Evolutionary conservation across 306 rosid species (phyloP), one percentile per base, ranked within the genome.

Genomic region (Quercus bicolor): DNA sequence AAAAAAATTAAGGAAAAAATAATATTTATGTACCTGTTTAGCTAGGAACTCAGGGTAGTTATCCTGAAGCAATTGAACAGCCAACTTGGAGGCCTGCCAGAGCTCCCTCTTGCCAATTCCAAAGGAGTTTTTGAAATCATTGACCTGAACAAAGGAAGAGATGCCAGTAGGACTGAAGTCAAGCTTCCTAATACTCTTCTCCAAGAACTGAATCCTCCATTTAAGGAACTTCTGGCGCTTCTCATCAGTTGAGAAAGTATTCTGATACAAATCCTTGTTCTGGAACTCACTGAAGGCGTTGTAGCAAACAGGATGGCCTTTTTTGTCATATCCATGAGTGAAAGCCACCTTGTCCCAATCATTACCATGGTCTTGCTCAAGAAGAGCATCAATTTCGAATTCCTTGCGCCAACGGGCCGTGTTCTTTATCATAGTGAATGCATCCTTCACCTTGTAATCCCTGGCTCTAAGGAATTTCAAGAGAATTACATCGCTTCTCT

Each of bases 381-480:
- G 78, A 18, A 88, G 72, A 7, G 83, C 86, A 37, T 75, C 97
- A 82, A 94, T 89, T 10, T 81, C 84, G 56, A 92, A 94, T 60
- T 92, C 93, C 68, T 87, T 92, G 15, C 97, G 83, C 98, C 98
- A 94, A 5, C 75, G 87, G 20, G 89, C 88, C 1, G 92, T 87
- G 89, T 88, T 92, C 86, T 91, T 91, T 79, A 94, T 80, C 98
- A 94, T 94, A 13, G 91, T 5, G 51, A 92, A 86, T 1, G 98
- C 97, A 0, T 94, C 98, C 55, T 92, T 94, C 57, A 87, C 95
- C 81, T 91, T 94, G 75, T 83, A 94, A 40, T 94, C 97, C 75
- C 98, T 91, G 29, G 98, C 98, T 5, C 97, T 73, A 2, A 94
- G 88, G 75, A 94, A 94, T 66, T 94, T 94, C 68, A 92, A 68